These are phyloP conservation scores for Scedosporium minutisporum DNA, from an alignment of 2,329 filamentous ascomycete species.

Conservation along the genomic window DNA sequence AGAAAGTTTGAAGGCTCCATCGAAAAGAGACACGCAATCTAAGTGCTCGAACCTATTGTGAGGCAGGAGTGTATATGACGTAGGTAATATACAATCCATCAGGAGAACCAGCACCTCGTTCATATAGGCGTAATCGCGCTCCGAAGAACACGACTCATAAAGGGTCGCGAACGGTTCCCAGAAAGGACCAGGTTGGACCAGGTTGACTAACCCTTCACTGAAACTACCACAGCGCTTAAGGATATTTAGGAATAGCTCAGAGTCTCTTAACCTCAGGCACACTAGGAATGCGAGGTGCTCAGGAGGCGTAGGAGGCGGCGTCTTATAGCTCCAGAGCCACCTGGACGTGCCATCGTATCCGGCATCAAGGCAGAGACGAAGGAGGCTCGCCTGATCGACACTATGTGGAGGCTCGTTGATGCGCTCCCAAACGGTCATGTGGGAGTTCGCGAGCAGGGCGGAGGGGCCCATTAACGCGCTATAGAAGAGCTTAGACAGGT, in stretches of 20 bases:
- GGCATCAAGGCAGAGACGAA: not conserved
- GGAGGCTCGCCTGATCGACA: not conserved
- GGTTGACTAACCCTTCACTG: not conserved
- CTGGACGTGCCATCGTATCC: not conserved
- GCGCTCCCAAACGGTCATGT: not conserved
- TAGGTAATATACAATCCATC: not conserved
- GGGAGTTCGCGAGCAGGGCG: not conserved
- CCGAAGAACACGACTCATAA: not conserved
- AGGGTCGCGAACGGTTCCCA: not conserved
- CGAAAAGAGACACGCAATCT: not conserved
- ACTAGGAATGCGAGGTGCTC: conserved; percentile 1
- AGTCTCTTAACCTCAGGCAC: not conserved
- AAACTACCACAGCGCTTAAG: not conserved
- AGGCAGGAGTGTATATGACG: not conserved
- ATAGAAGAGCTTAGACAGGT: not conserved
- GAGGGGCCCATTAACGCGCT: conserved; percentile 1
- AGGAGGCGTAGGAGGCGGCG: not conserved
- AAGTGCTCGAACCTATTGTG: not conserved
- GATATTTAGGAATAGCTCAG: conserved; percentile 2
- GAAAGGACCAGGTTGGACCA: conserved; percentile 1
- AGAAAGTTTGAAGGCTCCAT: not conserved
- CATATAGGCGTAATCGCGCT: not conserved
- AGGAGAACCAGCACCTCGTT: not conserved
- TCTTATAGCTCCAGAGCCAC: not conserved
- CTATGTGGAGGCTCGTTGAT: conserved; percentile 3